These are phyloP conservation scores for Roridomyces roridus DNA, from an alignment of 768 basidiomycete species.

Conservation along the genomic window DNA sequence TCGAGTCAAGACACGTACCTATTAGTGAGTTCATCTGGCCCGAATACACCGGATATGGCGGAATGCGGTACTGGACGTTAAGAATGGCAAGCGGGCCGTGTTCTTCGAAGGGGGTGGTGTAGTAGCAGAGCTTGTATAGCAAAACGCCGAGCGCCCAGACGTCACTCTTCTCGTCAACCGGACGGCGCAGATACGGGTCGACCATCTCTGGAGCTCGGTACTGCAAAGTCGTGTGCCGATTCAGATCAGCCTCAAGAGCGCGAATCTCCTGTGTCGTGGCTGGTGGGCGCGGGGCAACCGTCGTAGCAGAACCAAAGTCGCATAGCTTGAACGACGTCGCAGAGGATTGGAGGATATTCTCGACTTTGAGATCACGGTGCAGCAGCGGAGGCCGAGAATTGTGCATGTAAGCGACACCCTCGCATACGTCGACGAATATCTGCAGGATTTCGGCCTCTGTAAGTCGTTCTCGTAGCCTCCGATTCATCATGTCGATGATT, in stretches of 20 bases:
- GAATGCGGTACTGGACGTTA: slow-evolving; percentile 94
- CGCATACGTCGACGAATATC: slow-evolving; percentile 97
- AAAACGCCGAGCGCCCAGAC: slow-evolving; percentile 98
- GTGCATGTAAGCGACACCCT: slow-evolving; percentile 97
- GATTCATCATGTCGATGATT: slow-evolving; percentile 99
- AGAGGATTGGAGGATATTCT: slow-evolving; percentile 94
- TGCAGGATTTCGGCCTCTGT: slow-evolving; percentile 97
- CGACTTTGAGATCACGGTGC: slow-evolving; percentile 98
- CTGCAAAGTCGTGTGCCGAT: slow-evolving; percentile 94
- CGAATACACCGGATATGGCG: slow-evolving; percentile 89
- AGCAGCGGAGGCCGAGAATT: slow-evolving; percentile 87
- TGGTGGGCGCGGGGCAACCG: slow-evolving; percentile 73
- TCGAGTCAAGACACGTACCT: slow-evolving; percentile 52
- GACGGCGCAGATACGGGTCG: slow-evolving; percentile 82
- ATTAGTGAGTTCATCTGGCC: slow-evolving; percentile 82
- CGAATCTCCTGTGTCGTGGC: slow-evolving; percentile 84
- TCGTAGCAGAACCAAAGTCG: slow-evolving; percentile 94
- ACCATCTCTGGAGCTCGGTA: slow-evolving; percentile 99
- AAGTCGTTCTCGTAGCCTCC: slow-evolving; percentile 90
- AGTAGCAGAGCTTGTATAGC: slow-evolving; percentile 98
- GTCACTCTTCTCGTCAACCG: slow-evolving; percentile 93
- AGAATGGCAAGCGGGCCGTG: slow-evolving; percentile 96
- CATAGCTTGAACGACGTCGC: slow-evolving; percentile 91
- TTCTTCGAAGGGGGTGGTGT: slow-evolving; percentile 99
- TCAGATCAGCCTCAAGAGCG: slow-evolving; percentile 87